Percentiles rank a stretch among this genome's conserved stretches.
These are phyloP conservation scores for Herpotrichia juniperi DNA, from an alignment of 2,329 filamentous ascomycete genomes.

Conservation along the genomic window DNA sequence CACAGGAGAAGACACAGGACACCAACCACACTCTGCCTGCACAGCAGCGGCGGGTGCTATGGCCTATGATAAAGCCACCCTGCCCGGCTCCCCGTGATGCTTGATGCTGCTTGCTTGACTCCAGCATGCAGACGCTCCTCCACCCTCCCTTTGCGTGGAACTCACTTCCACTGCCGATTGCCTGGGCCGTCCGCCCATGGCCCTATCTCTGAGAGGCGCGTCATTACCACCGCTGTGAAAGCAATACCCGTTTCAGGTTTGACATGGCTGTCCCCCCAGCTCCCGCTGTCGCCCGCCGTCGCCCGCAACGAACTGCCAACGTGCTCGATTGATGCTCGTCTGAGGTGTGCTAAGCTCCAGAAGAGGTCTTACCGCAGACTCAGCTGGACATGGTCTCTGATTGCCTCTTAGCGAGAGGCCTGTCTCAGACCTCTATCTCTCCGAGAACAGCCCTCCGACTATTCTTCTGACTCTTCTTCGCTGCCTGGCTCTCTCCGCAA, in stretches of 20 bases:
- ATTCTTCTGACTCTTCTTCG: not conserved
- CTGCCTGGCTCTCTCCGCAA: constrained; percentile 4
- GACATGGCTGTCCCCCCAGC: constrained; percentile 1
- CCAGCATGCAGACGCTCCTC: not conserved
- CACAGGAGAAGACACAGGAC: constrained; percentile 3
- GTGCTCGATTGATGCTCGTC: not conserved
- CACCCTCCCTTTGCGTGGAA: not conserved
- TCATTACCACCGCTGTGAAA: constrained; percentile 4
- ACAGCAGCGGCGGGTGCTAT: not conserved
- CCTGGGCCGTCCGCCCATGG: not conserved
- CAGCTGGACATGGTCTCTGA: constrained; percentile 9
- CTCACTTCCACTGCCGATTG: not conserved
- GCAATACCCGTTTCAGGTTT: constrained; percentile 9
- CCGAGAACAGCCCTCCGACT: not conserved
- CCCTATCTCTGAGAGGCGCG: constrained; percentile 5
- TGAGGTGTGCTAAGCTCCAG: constrained; percentile 1
- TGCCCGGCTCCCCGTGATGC: not conserved
- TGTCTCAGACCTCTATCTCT: not conserved
- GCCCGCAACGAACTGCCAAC: not conserved
- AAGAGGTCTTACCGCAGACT: constrained; percentile 1
- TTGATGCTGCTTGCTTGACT: not conserved
- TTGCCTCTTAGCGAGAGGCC: not conserved
- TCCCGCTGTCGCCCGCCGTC: not conserved
- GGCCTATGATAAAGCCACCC: constrained; percentile 4
- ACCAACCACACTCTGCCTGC: not conserved